These are phyloP conservation scores for Fusarium stilboides DNA, from an alignment of 2,329 filamentous ascomycete genomes.

Conservation along the genomic window DNA sequence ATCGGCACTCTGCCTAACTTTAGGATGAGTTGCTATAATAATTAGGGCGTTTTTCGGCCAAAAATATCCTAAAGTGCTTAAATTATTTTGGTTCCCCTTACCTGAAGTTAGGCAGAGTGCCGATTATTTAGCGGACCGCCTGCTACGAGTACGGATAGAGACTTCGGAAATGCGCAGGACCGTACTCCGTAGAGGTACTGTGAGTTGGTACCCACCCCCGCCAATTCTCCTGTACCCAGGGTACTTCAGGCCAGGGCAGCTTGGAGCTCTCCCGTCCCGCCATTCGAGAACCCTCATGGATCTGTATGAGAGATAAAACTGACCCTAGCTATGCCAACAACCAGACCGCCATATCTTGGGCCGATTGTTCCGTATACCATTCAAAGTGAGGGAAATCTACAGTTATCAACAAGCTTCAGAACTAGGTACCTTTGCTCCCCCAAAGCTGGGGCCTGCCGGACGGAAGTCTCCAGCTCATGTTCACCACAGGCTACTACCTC, in stretches of 20 bases:
- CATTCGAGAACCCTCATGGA: slow-evolving; percentile 6
- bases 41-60: too few species aligned
- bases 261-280: slow-evolving; percentile 10
- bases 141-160: neutral
- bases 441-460: neutral
- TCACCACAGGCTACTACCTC: neutral
- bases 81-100: too few species aligned
- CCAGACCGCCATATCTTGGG: slow-evolving; percentile 29
- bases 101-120: too few species aligned
- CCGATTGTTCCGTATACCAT: neutral
- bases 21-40: too few species aligned
- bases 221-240: slow-evolving; percentile 27
- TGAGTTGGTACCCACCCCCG: slow-evolving; percentile 36
- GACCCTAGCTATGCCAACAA: neutral
- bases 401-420: neutral
- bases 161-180: neutral
- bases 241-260: slow-evolving; percentile 3
- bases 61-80: too few species aligned
- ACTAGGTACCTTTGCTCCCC: too few species aligned
- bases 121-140: too few species aligned
- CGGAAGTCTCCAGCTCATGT: neutral
- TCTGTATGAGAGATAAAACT: slow-evolving; percentile 15
- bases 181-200: neutral
- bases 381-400: neutral
- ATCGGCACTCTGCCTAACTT: too few species aligned